Evolutionary conservation across 345 rosid species (phyloP).

Genomic region (Hibiscus syriacus): DNA sequence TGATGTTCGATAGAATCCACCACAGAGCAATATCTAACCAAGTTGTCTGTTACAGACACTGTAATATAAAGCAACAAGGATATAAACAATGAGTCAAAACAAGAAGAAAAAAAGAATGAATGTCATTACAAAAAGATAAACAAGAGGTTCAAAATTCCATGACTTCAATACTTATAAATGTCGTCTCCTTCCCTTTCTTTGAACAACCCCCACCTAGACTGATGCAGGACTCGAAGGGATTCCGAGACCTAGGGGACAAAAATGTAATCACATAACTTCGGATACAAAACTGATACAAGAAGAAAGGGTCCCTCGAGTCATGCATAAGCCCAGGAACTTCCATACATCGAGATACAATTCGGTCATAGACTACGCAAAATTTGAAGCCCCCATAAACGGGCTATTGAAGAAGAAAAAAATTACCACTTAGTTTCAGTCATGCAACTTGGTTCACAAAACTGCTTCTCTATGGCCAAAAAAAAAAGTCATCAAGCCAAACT

Average conservation of each 20-base stretch:
- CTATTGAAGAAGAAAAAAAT: slow-evolving; percentile 12
- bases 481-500: slow-evolving; percentile 32
- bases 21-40: not conserved
- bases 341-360: slow-evolving; percentile 18
- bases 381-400: slow-evolving; percentile 24
- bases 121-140: slow-evolving; percentile 2
- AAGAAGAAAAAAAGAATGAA: not conserved
- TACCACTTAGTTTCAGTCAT: slow-evolving; percentile 15
- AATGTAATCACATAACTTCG: slow-evolving; percentile 1
- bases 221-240: slow-evolving; percentile 9
- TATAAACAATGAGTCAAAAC: not conserved
- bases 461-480: slow-evolving; percentile 35
- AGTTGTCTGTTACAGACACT: not conserved
- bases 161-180: not conserved
- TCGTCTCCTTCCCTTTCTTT: not conserved
- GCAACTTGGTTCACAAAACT: slow-evolving; percentile 24
- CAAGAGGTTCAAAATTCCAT: not conserved
- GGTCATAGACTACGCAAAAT: slow-evolving; percentile 26
- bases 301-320: slow-evolving; percentile 18
- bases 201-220: slow-evolving; percentile 11
- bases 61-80: not conserved
- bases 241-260: slow-evolving; percentile 13
- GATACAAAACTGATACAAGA: slow-evolving; percentile 28
- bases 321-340: slow-evolving; percentile 19
- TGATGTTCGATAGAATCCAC: not conserved